Evolutionary conservation across 108 stramenopile genomes (phyloP).

Genomic region (Cyclotella choctawhatcheeana): DNA sequence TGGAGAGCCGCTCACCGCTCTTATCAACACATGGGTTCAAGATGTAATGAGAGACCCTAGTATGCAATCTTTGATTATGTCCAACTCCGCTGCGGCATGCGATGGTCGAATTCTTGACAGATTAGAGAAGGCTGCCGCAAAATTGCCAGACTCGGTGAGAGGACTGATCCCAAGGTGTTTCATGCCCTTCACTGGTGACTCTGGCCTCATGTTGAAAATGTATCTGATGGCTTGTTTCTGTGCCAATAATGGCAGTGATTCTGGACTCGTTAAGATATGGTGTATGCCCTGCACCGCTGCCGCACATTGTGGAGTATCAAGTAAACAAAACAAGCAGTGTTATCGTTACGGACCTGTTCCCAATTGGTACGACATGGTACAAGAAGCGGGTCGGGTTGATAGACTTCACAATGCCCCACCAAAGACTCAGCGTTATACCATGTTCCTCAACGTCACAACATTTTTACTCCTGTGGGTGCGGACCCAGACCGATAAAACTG

Average conservation of each 20-base stretch:
- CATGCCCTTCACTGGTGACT: neutral
- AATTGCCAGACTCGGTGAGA: neutral
- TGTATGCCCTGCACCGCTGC: neutral
- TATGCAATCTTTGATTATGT: neutral
- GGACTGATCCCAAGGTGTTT: neutral
- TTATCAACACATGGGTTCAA: neutral
- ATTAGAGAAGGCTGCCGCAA: neutral
- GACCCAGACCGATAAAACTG: neutral
- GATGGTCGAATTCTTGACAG: neutral
- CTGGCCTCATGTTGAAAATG: constrained; percentile 7
- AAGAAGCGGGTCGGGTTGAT: neutral
- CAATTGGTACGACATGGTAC: neutral
- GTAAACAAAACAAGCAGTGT: neutral
- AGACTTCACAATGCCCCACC: neutral
- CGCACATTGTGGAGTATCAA: neutral
- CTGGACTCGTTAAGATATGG: neutral
- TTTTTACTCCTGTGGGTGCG: neutral
- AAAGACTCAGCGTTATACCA: neutral
- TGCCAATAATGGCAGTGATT: neutral
- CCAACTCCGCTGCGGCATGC: neutral
- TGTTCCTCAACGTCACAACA: neutral
- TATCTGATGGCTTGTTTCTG: constrained; percentile 2
- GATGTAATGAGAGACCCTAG: neutral
- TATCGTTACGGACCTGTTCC: neutral
- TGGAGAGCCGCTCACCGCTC: neutral